Evolutionary conservation across 495 filamentous ascomycete genomes (phyloP), one percentile per base, ranked within the genome.

Genomic region (Thozetella sp.): DNA sequence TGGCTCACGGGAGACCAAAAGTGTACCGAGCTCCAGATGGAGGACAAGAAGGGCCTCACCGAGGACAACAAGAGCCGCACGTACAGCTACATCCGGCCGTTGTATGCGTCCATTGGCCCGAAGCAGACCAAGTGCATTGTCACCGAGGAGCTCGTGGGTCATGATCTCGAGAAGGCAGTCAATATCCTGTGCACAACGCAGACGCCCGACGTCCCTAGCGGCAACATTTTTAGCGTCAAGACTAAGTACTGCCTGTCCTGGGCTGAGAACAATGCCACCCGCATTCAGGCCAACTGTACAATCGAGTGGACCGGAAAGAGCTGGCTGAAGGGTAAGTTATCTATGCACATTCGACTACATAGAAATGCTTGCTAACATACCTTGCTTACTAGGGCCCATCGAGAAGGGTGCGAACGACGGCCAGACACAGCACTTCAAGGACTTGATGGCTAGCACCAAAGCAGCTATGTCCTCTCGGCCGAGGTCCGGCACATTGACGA

Each of bases 241-340:
- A 98, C 96, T 1, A 92, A 90, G 67, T 98, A 97, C 63, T 96
- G 96, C 62, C 81, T 99, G 9, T 91, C 88, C 43, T 99, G 95
- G 95, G 93, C 86, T 2, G 80, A 95, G 25, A 87, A 85, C 56
- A 96, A 96, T 63, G 77, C 87, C 23, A 99, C 96, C 0, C 83
- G 91, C 27, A 75, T 99, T 25, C 80, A 93, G 24, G 86, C 92
- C 72, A 96, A 87, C 57, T 97, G 91, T 72, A 88, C 88, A 0
- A 90, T 98, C 52, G 95, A 98, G 67, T 99, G 95, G 95, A 86
- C 90, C 0, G 93, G 95, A 56, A 99, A 99, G 80, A 97, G 92
- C 76, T 99, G 96, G 95, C 71, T 98, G 40, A 98, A 97, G 79
- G 92, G 94, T 97, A 84, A 25, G 58, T 50, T 17, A 15, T 27